phyloP scores from a whole-genome alignment of 371 early-diverging fungal genomes.

The Apophysomyces ossiformis region DNA sequence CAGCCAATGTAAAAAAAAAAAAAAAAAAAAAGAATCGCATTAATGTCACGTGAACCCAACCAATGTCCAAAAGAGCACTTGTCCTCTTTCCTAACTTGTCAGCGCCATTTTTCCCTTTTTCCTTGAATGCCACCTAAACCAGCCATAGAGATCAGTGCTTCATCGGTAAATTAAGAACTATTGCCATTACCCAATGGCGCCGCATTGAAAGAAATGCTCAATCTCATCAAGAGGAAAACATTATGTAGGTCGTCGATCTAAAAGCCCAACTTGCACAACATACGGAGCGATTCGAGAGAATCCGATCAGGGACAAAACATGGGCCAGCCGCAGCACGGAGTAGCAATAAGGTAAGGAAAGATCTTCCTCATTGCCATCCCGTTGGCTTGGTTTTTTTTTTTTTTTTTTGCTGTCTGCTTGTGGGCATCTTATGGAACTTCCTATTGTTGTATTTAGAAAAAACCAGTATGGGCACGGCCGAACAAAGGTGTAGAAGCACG shows the following conservation, averaged over 20 bases:
- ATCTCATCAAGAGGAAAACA: neutral
- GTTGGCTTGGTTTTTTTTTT: neutral
- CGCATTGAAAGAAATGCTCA: no score
- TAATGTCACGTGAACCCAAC: no score
- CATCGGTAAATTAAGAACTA: conserved; percentile 25
- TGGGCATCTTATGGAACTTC: neutral
- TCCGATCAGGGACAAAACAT: conserved; percentile 39
- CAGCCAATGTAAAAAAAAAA: no score
- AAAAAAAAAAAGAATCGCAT: no score
- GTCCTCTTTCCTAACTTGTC: no score
- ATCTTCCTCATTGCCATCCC: neutral
- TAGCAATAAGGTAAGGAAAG: conserved; percentile 25
- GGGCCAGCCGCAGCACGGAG: conserved; percentile 28
- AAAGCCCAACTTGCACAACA: conserved; percentile 50
- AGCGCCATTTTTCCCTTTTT: neutral
- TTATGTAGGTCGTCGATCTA: conserved; percentile 35
- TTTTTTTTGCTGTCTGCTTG: neutral
- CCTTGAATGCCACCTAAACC: neutral
- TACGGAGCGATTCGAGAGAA: conserved; percentile 40
- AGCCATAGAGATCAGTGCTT: conserved; percentile 34
- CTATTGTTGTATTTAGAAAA: conserved; percentile 39
- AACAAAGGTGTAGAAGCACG: conserved; percentile 63
- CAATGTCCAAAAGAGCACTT: no score
- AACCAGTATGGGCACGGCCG: conserved; percentile 59
- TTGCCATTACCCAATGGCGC: neutral